Evolutionary conservation across 805 yeast species (phyloP), one percentile per base, ranked within the genome.

Genomic region (Scheffersomyces spartinae): DNA sequence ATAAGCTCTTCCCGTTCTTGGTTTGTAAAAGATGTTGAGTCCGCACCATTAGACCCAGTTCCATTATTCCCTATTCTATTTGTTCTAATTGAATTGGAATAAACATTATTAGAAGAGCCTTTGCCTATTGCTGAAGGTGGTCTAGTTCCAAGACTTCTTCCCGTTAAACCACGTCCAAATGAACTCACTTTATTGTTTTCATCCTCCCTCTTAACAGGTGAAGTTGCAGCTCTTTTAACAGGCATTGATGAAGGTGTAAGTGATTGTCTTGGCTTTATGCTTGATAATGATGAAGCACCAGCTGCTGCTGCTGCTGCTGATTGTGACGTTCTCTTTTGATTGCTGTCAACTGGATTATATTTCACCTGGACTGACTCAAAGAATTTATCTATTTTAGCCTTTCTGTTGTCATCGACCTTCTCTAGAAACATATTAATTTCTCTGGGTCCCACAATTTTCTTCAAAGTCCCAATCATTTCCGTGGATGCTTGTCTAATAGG

Each of bases 391-490:
- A 88, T 78, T 42, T 84, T 83, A 19, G 52, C 38, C 48, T 67
- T 70, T 46, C 88, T 73, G 38, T 74, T 67, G 25, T 77, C 83
- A 41, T 88, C 96, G 24, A 88, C 58, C n/a, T 68, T 67, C 10
- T 73, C 85, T 28, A 83, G 45, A 24, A 64, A 64, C 3, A 65
- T 58, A 26, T 56, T 69, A 35, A 84, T 52, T 26, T 71, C 75
- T 26, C 85, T 58, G 40, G 71, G 78, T 0, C 95, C 95, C 9
- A 75, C 64, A n/a, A 84, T 66, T 47, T 80, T 83, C 77, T 82
- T 76, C 25, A 85, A 49, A 0, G 81, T 72, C 5, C 95, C 97
- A 18, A 85, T 65, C 37, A 75, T 62, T 40, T 77, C 81, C 23
- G 84, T 77, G 0, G 88, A 78, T 4, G 75, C 73, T 26, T 74